Evolutionary conservation across 2,329 filamentous ascomycete genomes (phyloP).

Genomic region (Trichoderma cornu-damae): DNA sequence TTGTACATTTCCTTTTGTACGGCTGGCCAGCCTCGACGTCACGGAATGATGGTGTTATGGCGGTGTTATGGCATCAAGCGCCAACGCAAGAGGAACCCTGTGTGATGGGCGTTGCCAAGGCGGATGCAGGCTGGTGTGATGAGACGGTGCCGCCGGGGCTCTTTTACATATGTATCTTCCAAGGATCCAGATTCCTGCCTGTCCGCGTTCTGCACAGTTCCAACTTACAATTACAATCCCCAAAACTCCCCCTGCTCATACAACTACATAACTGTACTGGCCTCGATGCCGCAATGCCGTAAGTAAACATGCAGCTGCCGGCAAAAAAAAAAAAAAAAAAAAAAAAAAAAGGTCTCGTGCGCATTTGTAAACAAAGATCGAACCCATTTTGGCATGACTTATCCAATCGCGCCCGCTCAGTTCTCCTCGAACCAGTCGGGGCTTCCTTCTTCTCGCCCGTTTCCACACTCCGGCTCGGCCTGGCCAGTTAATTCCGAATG

Average conservation of each 20-base stretch:
- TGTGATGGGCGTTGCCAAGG: no score
- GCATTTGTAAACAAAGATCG: constrained; percentile 8
- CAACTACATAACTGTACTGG: neutral
- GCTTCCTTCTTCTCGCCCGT: neutral
- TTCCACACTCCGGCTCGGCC: neutral
- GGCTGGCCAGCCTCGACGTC: constrained; percentile 4
- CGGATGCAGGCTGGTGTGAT: no score
- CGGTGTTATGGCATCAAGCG: constrained; percentile 1
- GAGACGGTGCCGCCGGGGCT: no score
- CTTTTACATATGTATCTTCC: no score
- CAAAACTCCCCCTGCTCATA: no score
- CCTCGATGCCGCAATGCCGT: neutral
- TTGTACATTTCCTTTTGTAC: no score
- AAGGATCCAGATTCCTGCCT: no score
- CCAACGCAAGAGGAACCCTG: neutral
- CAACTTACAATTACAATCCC: no score
- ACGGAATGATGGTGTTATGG: constrained; percentile 8
- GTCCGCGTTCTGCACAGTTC: no score
- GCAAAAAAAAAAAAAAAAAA: no score
- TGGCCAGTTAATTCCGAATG: neutral
- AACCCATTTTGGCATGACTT: constrained; percentile 5
- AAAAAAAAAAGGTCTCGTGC: constrained; percentile 13
- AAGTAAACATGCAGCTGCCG: neutral
- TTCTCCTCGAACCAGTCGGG: neutral
- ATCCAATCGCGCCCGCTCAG: neutral